phyloP scores from a whole-genome alignment of 1,139 yeast species.

The Scheffersomyces cryptocercus region DNA sequence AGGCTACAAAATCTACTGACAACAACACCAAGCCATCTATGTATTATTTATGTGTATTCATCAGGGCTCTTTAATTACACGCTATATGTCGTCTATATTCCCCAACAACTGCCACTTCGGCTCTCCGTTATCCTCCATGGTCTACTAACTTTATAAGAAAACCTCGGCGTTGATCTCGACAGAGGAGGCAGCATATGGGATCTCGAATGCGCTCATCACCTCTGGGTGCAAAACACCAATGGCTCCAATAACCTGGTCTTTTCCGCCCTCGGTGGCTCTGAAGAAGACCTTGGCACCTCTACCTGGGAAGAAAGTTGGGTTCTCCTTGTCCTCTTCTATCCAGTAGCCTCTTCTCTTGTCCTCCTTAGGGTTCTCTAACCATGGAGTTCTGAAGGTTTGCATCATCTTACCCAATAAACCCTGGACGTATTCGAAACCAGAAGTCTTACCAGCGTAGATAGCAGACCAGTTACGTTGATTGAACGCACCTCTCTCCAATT shows the following conservation, averaged over 20 bases:
- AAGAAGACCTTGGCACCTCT: conserved; percentile 89
- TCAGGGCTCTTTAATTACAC: no score
- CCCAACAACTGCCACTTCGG: conserved; percentile 1
- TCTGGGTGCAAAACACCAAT: conserved; percentile 97
- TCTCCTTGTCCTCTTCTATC: conserved; percentile 70
- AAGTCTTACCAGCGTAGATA: conserved; percentile 87
- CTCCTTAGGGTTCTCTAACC: conserved; percentile 61
- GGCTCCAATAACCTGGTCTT: conserved; percentile 67
- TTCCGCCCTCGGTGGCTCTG: conserved; percentile 61
- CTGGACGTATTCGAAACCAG: conserved; percentile 93
- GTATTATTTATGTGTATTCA: no score
- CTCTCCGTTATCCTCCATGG: not conserved
- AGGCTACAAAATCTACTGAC: no score
- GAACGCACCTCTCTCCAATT: conserved; percentile 83
- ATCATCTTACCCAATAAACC: conserved; percentile 92
- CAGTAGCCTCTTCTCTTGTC: conserved; percentile 75
- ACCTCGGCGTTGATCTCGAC: conserved; percentile 90
- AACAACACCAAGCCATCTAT: no score
- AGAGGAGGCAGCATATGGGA: conserved; percentile 89
- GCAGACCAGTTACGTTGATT: conserved; percentile 97
- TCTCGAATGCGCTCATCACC: conserved; percentile 81
- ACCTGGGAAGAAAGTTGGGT: conserved; percentile 89
- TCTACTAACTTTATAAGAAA: conserved; percentile 49
- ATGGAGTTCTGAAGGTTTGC: conserved; percentile 91
- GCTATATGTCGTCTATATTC: no score